Conservation (phyloP, 2,329 filamentous ascomycete species). For the Talaromyces sp. region DNA sequence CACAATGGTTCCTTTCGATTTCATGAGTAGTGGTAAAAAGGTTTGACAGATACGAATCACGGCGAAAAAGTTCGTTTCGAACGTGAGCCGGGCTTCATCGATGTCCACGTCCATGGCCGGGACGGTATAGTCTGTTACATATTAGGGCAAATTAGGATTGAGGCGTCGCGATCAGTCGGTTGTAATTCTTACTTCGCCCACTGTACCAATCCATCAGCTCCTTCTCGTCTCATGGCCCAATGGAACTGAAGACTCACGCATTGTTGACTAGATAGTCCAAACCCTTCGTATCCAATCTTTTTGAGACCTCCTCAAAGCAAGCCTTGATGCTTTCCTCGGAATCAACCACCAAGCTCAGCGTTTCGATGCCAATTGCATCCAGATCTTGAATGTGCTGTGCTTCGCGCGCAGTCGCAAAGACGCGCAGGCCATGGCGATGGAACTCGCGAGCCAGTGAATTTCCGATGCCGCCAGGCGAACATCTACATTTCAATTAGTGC, state of each 20-base stretch:
- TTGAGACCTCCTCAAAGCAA: conserved; percentile 47
- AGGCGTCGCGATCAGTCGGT: background rate
- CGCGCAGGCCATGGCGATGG: conserved; percentile 49
- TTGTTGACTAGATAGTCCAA: conserved; percentile 60
- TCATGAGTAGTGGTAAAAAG: conserved; percentile 53
- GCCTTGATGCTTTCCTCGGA: conserved; percentile 46
- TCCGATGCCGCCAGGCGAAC: conserved; percentile 56
- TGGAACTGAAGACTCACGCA: conserved; percentile 37
- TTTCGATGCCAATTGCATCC: conserved; percentile 51
- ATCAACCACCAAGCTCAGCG: conserved; percentile 53
- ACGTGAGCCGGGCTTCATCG: conserved; percentile 44
- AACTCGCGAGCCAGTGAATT: conserved; percentile 58
- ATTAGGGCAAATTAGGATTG: too few species aligned
- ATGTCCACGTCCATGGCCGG: conserved; percentile 55
- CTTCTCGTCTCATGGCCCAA: conserved; percentile 13
- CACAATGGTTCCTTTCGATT: conserved; percentile 44
- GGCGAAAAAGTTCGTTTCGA: conserved; percentile 55
- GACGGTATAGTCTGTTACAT: conserved; percentile 49
- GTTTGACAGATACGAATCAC: conserved; percentile 57
- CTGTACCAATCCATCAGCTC: conserved; percentile 16
- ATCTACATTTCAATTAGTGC: conserved; percentile 29
- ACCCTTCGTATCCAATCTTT: conserved; percentile 44
- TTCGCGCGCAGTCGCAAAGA: conserved; percentile 57
- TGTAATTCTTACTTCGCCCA: conserved; percentile 19
- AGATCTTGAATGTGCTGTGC: conserved; percentile 49